Evolutionary conservation across 768 basidiomycete species (phyloP).

Genomic region (Multifurca ochricompacta): DNA sequence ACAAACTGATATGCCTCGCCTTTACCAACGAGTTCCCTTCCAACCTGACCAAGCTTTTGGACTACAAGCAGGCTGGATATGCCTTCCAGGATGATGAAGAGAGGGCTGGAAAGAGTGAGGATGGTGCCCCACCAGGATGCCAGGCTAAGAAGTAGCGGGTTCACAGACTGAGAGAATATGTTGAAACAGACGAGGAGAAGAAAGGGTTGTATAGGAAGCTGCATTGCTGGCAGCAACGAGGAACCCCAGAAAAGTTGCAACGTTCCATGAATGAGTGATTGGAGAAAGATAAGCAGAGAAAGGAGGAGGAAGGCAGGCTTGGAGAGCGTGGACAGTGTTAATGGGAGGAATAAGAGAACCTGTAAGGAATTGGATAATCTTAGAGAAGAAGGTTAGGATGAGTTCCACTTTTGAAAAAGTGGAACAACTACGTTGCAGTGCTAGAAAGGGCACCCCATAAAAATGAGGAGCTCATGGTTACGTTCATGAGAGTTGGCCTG

Average conservation of each 20-base stretch:
- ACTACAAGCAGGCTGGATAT: slow-evolving; percentile 77
- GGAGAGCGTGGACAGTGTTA: slow-evolving; percentile 79
- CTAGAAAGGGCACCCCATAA: slow-evolving; percentile 59
- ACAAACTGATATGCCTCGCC: slow-evolving; percentile 73
- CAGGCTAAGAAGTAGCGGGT: slow-evolving; percentile 48
- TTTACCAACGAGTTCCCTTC: slow-evolving; percentile 60
- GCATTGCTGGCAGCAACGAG: slow-evolving; percentile 62
- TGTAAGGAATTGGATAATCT: slow-evolving; percentile 73
- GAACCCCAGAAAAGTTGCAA: slow-evolving; percentile 66
- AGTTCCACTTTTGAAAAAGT: neutral
- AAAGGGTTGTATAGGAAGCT: slow-evolving; percentile 83
- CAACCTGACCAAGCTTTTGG: slow-evolving; percentile 73
- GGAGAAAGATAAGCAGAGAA: slow-evolving; percentile 66
- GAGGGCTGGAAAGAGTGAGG: slow-evolving; percentile 62
- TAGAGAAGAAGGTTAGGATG: slow-evolving; percentile 17
- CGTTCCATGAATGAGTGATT: slow-evolving; percentile 78
- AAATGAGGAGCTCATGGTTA: slow-evolving; percentile 48
- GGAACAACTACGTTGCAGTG: slow-evolving; percentile 36
- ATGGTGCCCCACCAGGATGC: slow-evolving; percentile 67
- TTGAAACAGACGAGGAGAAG: slow-evolving; percentile 84
- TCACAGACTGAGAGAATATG: slow-evolving; percentile 58
- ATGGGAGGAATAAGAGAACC: slow-evolving; percentile 75
- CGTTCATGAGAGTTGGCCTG: neutral
- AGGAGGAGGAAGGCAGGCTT: slow-evolving; percentile 72
- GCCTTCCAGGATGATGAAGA: slow-evolving; percentile 78